phyloP scores from a whole-genome alignment of 495 filamentous ascomycete species.

The Penicillium odoratum region DNA sequence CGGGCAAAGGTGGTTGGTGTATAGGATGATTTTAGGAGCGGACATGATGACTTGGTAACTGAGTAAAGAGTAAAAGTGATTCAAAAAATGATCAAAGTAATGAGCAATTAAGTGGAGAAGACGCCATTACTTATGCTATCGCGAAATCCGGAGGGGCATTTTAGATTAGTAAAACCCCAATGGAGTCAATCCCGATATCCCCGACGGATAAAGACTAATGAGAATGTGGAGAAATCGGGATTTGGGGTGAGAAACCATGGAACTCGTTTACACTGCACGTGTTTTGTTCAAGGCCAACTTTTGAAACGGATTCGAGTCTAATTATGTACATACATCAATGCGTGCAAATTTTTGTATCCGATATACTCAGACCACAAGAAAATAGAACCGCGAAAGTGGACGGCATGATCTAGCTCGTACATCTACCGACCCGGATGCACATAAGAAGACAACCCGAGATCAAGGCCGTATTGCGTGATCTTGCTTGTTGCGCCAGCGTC shows the following conservation, averaged over 20 bases:
- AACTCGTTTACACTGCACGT: not conserved
- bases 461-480: constrained; percentile 18
- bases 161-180: constrained; percentile 32
- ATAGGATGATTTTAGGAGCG: constrained; percentile 56
- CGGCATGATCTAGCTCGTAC: constrained; percentile 5
- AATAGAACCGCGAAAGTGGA: constrained; percentile 11
- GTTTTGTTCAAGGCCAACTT: constrained; percentile 17
- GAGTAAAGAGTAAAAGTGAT: not conserved
- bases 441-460: constrained; percentile 27
- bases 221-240: constrained; percentile 19
- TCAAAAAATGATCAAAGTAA: not conserved
- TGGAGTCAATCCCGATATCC: constrained; percentile 19
- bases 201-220: constrained; percentile 23
- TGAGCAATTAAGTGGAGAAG: not conserved
- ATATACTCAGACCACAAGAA: constrained; percentile 19
- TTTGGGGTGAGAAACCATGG: not conserved
- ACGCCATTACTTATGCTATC: constrained; percentile 21
- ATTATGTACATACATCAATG: constrained; percentile 37
- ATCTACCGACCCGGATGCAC: constrained; percentile 18
- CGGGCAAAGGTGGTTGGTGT: constrained; percentile 77
- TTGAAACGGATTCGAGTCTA: constrained; percentile 26
- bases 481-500: constrained; percentile 29
- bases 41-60: constrained; percentile 26
- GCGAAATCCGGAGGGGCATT: constrained; percentile 18
- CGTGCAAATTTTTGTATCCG: constrained; percentile 25